Evolutionary conservation across 2,329 filamentous ascomycete species (phyloP).

Genomic region (Aspergillus costaricaensis): DNA sequence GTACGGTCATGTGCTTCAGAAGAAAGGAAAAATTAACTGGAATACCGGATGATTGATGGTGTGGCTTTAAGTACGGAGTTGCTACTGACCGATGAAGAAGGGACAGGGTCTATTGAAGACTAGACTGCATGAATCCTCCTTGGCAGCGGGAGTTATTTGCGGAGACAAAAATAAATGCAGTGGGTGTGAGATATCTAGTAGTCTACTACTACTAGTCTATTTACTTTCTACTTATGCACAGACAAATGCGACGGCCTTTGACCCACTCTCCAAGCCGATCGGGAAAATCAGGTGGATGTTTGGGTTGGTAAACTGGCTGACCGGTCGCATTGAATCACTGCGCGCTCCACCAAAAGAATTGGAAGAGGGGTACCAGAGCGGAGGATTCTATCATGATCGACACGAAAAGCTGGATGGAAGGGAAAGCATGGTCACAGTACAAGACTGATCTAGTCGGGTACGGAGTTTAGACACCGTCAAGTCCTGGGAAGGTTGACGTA

Average conservation of each 20-base stretch:
- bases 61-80: too few species aligned
- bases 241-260: not conserved
- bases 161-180: not conserved
- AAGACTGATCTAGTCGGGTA: too few species aligned
- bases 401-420: not conserved
- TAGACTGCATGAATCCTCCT: not conserved
- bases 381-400: not conserved
- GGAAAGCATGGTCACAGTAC: not conserved
- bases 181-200: not conserved
- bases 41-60: too few species aligned
- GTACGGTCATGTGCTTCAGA: too few species aligned
- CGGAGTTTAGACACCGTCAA: too few species aligned
- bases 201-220: too few species aligned
- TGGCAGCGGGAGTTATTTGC: not conserved
- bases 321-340: not conserved
- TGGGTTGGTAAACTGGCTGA: too few species aligned
- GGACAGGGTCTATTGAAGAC: not conserved
- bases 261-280: not conserved
- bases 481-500: not conserved
- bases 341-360: not conserved
- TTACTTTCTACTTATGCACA: not conserved
- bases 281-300: not conserved
- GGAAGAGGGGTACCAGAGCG: not conserved
- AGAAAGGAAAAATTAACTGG: too few species aligned
- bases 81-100: not conserved